Base-by-base conservation (phyloP, 225 moss, liverwort and hornwort species). In the Bryoerythrophyllum caledonicum region DNA sequence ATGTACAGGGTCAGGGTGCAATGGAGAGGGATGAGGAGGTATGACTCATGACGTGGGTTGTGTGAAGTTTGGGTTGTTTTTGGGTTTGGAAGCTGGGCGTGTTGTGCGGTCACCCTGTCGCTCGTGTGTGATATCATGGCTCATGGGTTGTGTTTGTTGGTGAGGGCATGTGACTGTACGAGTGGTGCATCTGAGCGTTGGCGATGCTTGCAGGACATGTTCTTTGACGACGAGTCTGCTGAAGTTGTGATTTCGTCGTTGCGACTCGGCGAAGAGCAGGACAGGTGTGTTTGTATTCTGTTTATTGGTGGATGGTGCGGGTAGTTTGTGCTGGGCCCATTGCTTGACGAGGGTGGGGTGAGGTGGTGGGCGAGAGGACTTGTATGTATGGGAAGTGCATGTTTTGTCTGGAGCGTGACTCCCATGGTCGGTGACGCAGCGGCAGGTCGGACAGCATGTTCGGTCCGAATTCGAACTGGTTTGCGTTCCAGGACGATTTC, bases 1-100 rank as follows among this genome's bases (percentile, higher is more conserved):
- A 19, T 81, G 71, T 55, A 52, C 92, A 96, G 96, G 92, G 94
- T 64, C 88, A 92, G 79, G 91, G 91, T 66, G 86, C 92, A 38
- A 89, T 90, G 74, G 96, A 91, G 78, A 92, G 94, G 74, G 96
- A 96, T 54, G 96, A 96, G 74, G 96, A 92, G 96, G 96, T 96
- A 72, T 56, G 20, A 48, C 26, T 75, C 55, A 40, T 55, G 61
- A 9, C 69, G 9, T 52, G 8, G 23, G 60, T 32, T 15, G 11
- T 52, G 1, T 61, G 60, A 66, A 66, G 58, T 49, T 52, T 23
- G 51, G 19, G 1, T 67, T 25, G 4, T 67, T 55, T 38, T 3
- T 65, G 61, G 63, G 23, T 8, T 1, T 17, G 10, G 65, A 30
- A 16, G 2, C 35, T 41, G n/a, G 55, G 20, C 20, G 7, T 40